Base-by-base conservation (phyloP, 225 moss, liverwort and hornwort species). In the Marchantia polymorpha region DNA sequence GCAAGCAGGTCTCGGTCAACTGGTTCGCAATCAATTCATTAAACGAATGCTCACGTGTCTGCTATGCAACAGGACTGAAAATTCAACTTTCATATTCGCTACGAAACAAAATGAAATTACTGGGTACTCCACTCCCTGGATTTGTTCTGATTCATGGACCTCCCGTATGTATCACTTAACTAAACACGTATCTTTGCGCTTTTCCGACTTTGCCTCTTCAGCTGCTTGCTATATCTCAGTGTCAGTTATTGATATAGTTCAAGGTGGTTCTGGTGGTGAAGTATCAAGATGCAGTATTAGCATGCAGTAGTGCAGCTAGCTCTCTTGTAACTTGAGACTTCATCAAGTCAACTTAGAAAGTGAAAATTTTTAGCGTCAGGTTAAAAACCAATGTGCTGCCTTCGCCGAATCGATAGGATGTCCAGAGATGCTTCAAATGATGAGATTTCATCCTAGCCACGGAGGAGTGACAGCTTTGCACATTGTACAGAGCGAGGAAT, bases 71-170 rank as follows among this genome's bases (percentile, higher is more conserved):
- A 92, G 92, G 95, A 82, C 67, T 92, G 81, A 83, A 90, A 80
- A 63, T 91, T 78, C 92, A 91, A 52, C 84, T 99, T 48, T 90
- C 88, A 26, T 87, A 90, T 53, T 78, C 79, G 8, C 58, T 88
- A 75, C 91, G 85, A 69, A 85, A 82, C 64, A 85, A 65, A 79
- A 71, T 84, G 77, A 87, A 82, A 82, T 85, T 78, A 78, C 88
- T 83, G 56, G 87, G 88, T 30, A 83, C 84, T 75, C 89, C 91
- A 81, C 89, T 91, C 80, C 91, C 99, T 84, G 99, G 99, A 80
- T 87, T 91, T 83, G 89, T 99, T 69, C 91, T 99, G 50, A 92
- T 99, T 50, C 89, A 95, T 82, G 99, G 99, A 86, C 93, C 99
- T 72, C 86, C 88, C 60, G 93, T 96, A 85, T 86, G 92, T 88